Evolutionary conservation across 208 protist genomes (phyloP).

Genomic region (Acanthamoeba sp.): DNA sequence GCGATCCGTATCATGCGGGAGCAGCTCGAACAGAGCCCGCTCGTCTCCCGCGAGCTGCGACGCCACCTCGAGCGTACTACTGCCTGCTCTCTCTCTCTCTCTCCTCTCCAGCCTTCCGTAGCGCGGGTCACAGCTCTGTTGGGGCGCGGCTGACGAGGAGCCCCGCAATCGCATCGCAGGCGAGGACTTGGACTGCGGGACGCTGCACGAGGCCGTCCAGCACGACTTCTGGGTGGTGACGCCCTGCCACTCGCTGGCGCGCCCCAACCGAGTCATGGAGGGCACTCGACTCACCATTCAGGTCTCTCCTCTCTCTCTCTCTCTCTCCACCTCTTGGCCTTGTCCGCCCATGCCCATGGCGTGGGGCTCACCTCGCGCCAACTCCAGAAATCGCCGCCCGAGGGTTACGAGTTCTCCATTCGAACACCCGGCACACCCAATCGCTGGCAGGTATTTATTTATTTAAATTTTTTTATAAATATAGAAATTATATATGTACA

Average conservation of each 20-base stretch:
- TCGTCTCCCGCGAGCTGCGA: not conserved
- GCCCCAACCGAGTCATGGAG: slow-evolving; percentile 80
- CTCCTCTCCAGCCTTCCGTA: no score
- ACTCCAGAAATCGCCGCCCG: slow-evolving; percentile 74
- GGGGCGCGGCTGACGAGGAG: not conserved
- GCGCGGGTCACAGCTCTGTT: no score
- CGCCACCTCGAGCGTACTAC: not conserved
- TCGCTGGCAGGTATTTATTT: slow-evolving; percentile 79
- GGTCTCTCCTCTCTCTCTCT: not conserved
- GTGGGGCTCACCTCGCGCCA: no score
- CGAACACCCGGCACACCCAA: slow-evolving; percentile 86
- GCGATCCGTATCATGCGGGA: slow-evolving; percentile 80
- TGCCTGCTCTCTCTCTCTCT: not conserved
- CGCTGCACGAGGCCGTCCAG: slow-evolving; percentile 84
- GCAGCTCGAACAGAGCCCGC: slow-evolving; percentile 4
- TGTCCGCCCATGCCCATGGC: no score
- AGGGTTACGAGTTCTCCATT: slow-evolving; percentile 88
- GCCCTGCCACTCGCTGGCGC: slow-evolving; percentile 81
- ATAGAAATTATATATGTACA: no score
- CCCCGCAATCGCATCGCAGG: not conserved
- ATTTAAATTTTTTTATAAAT: not conserved
- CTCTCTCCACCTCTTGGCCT: not conserved
- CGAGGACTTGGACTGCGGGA: slow-evolving; percentile 5
- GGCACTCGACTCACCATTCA: slow-evolving; percentile 86
- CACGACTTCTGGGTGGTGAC: slow-evolving; percentile 88